These are phyloP conservation scores for Tuber microsphaerosporum DNA, from an alignment of 495 filamentous ascomycete genomes.

Conservation along the genomic window DNA sequence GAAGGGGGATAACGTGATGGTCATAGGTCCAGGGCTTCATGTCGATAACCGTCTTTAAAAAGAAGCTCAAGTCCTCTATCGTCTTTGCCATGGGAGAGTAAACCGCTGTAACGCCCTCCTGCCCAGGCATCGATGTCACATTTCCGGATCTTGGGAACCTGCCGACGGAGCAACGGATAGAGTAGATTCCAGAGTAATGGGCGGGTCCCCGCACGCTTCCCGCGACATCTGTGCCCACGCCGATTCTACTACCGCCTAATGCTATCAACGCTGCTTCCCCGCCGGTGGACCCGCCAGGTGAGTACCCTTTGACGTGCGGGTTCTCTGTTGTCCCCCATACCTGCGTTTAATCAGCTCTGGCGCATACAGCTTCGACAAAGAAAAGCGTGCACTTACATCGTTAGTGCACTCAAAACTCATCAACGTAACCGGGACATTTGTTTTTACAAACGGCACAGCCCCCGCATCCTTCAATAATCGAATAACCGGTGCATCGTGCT, in stretches of 20 bases:
- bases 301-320: constrained; percentile 75
- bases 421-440: constrained; percentile 83
- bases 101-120: constrained; percentile 75
- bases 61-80: constrained; percentile 75
- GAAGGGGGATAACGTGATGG: constrained; percentile 72
- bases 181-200: constrained; percentile 86
- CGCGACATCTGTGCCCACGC: constrained; percentile 89
- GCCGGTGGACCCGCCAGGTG: constrained; percentile 84
- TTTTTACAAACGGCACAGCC: constrained; percentile 95
- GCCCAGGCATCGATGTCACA: constrained; percentile 83
- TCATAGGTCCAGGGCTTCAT: constrained; percentile 95
- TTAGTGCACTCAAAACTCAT: constrained; percentile 89
- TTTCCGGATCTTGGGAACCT: constrained; percentile 86
- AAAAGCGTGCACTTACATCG: constrained; percentile 58
- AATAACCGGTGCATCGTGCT: constrained; percentile 66
- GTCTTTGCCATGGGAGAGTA: constrained; percentile 93
- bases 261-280: constrained; percentile 83
- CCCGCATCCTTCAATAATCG: constrained; percentile 79
- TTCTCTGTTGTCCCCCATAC: constrained; percentile 63
- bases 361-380: background rate
- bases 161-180: constrained; percentile 85
- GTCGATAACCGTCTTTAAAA: constrained; percentile 65
- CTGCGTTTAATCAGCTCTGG: constrained; percentile 23
- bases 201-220: constrained; percentile 85
- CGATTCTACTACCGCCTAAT: constrained; percentile 78